Evolutionary conservation across 1,284 basidiomycete genomes (phyloP).

Genomic region (Puccinia triticina): DNA sequence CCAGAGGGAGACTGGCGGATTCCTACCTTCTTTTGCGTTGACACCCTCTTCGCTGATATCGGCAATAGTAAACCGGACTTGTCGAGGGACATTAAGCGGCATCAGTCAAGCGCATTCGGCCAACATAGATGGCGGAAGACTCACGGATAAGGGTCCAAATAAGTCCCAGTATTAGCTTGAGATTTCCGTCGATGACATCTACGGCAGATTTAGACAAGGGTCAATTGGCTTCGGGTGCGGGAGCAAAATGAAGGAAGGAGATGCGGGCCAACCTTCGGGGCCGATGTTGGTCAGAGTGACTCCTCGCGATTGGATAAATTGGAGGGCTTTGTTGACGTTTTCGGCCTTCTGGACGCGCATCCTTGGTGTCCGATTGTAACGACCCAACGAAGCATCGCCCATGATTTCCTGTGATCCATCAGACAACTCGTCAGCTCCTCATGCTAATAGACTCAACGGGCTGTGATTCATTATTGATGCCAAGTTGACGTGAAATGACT

Average conservation of each 20-base stretch:
- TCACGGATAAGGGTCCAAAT: constrained; percentile 89
- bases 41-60: constrained; percentile 98
- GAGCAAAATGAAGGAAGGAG: background rate
- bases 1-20: background rate
- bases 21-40: constrained; percentile 80
- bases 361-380: constrained; percentile 84
- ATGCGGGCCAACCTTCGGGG: constrained; percentile 72
- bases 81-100: background rate
- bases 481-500: background rate
- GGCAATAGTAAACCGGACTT: constrained; percentile 88
- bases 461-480: constrained; percentile 38
- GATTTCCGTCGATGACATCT: constrained; percentile 97
- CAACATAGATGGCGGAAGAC: constrained; percentile 15
- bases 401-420: constrained; percentile 61
- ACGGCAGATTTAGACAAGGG: constrained; percentile 16
- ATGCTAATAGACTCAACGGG: no score
- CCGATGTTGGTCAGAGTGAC: constrained; percentile 98
- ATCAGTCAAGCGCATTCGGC: background rate
- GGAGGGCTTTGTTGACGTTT: constrained; percentile 93
- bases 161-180: constrained; percentile 97
- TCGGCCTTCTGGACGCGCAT: constrained; percentile 97
- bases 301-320: constrained; percentile 90
- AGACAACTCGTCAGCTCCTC: constrained; percentile 3
- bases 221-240: background rate
- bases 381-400: constrained; percentile 78